These are phyloP conservation scores for Alisma plantagoaquatica DNA, from an alignment of 106 monocot genomes.

Conservation along the genomic window DNA sequence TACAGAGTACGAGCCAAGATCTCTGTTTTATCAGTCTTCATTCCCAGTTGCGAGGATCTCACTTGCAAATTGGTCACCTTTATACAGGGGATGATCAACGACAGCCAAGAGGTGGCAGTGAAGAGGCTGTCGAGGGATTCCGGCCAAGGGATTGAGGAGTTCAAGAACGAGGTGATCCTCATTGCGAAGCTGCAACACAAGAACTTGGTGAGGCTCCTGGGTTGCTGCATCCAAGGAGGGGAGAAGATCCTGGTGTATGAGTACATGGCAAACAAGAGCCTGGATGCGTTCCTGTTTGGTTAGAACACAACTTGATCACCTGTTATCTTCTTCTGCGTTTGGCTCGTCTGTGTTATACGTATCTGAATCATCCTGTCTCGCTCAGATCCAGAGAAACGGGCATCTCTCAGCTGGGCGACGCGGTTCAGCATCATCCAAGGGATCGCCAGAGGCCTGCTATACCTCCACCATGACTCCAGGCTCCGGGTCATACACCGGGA, in stretches of 20 bases:
- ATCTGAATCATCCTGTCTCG: too few relatives aligned
- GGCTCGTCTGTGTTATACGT: too few relatives aligned
- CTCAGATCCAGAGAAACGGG: not conserved
- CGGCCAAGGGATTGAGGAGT: not conserved
- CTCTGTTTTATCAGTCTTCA: not conserved
- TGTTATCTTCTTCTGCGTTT: too few relatives aligned
- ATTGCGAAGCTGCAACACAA: constrained; percentile 8
- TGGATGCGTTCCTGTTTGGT: too few relatives aligned
- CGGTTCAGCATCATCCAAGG: constrained; percentile 2
- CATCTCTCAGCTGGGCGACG: not conserved
- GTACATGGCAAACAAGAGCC: too few relatives aligned
- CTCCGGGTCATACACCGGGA: not conserved
- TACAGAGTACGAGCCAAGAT: not conserved
- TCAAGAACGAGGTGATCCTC: constrained; percentile 1
- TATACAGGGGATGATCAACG: not conserved
- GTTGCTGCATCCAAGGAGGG: not conserved
- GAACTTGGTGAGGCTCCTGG: constrained; percentile 1
- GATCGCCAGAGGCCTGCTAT: not conserved
- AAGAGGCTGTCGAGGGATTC: not conserved
- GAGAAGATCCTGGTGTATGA: too few relatives aligned
- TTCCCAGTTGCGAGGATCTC: not conserved
- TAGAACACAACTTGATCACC: too few relatives aligned
- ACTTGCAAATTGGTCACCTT: not conserved
- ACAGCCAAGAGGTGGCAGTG: constrained; percentile 5
- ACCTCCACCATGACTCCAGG: not conserved